Conservation (phyloP, 192 early-diverging fungal genomes). For the Spizellomyces sp. region DNA sequence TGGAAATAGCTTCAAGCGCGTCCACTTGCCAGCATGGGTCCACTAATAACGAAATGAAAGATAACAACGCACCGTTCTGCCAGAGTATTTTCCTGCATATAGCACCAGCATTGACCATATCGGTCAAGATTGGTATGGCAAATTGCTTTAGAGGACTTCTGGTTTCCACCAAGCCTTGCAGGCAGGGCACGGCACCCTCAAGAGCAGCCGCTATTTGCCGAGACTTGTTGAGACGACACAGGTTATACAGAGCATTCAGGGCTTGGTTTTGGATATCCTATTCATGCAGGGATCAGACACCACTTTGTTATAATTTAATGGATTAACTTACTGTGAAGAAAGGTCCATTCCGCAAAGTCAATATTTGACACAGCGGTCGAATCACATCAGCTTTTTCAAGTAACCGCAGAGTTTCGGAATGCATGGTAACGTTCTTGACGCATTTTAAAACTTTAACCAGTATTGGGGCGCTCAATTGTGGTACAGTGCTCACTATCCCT, state of each 20-base stretch:
- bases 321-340: conserved; percentile 18
- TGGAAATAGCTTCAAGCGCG: conserved; percentile 60
- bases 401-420: conserved; percentile 53
- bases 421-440: conserved; percentile 66
- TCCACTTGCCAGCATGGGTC: conserved; percentile 63
- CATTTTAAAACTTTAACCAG: conserved; percentile 57
- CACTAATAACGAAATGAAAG: conserved; percentile 53
- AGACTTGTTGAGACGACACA: conserved; percentile 59
- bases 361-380: conserved; percentile 46
- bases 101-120: conserved; percentile 58
- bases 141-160: conserved; percentile 60
- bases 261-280: conserved; percentile 62
- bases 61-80: conserved; percentile 41
- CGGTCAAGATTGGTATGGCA: conserved; percentile 62
- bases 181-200: conserved; percentile 59
- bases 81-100: conserved; percentile 51
- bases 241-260: conserved; percentile 60
- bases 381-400: conserved; percentile 53
- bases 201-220: conserved; percentile 58
- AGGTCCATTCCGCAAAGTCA: conserved; percentile 31
- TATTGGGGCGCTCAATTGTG: conserved; percentile 37
- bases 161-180: conserved; percentile 48
- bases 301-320: background rate
- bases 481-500: conserved; percentile 33
- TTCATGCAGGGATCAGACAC: background rate